A percentile compares a stretch with the other conserved stretches of the same genome.
Conservation (phyloP, 1,284 basidiomycete species). For the Vanrija sp. region DNA sequence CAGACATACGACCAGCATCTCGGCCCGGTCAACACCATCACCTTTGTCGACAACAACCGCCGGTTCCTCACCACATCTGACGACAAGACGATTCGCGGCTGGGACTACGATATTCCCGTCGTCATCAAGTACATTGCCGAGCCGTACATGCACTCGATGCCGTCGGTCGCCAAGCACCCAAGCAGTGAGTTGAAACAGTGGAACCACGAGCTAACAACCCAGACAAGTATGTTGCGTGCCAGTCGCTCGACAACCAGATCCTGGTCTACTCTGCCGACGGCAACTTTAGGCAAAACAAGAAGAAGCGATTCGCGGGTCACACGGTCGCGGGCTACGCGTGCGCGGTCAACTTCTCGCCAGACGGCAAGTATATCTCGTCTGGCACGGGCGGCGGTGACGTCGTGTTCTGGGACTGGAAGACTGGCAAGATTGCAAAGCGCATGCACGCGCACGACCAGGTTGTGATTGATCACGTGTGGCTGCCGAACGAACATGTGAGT, state of each 20-base stretch:
- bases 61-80: conserved; percentile 98
- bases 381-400: conserved; percentile 93
- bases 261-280: conserved; percentile 89
- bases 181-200: conserved; percentile 65
- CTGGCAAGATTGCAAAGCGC: conserved; percentile 84
- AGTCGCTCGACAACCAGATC: conserved; percentile 97
- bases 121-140: conserved; percentile 99
- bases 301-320: conserved; percentile 97
- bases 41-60: conserved; percentile 91
- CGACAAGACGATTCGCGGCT: conserved; percentile 98
- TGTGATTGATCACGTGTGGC: conserved; percentile 94
- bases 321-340: conserved; percentile 95
- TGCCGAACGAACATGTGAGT: conserved; percentile 93
- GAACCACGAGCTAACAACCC: not conserved
- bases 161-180: conserved; percentile 89
- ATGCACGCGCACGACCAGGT: conserved; percentile 88
- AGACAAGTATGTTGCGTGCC: conserved; percentile 96
- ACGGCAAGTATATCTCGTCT: conserved; percentile 91
- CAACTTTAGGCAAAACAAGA: conserved; percentile 94
- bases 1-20: conserved; percentile 99
- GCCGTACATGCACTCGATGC: conserved; percentile 99
- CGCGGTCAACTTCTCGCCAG: conserved; percentile 92
- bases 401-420: conserved; percentile 99
- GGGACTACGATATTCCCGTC: conserved; percentile 97
- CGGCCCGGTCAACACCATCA: conserved; percentile 96